Conservation (phyloP, 139 green algal species). For the Nannochloris sp. region DNA sequence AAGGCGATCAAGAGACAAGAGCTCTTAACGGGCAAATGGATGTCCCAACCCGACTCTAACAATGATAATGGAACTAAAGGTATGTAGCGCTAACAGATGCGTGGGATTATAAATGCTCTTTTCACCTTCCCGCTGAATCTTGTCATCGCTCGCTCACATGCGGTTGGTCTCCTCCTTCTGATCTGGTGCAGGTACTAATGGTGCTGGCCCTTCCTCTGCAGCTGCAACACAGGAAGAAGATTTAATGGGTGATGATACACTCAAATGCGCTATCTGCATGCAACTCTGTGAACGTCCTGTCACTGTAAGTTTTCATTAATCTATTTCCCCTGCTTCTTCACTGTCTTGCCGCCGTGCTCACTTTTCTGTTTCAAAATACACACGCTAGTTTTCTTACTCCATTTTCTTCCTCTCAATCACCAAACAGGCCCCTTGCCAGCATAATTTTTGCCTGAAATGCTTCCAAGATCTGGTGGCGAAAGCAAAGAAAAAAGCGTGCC, state of each 20-base stretch:
- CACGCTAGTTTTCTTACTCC: too few species aligned
- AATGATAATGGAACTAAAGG: background rate
- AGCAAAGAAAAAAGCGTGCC: slow-evolving; percentile 73
- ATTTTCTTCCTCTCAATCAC: background rate
- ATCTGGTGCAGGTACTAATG: background rate
- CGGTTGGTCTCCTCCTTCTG: background rate
- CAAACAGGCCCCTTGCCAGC: slow-evolving; percentile 83
- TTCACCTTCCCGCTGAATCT: background rate
- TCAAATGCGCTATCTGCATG: slow-evolving; percentile 86
- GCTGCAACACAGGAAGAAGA: background rate
- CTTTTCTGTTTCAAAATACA: background rate
- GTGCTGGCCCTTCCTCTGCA: background rate
- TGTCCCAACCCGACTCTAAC: background rate
- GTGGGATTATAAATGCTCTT: background rate
- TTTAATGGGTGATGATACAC: slow-evolving; percentile 60
- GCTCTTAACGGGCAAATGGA: slow-evolving; percentile 61
- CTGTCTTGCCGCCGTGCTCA: background rate
- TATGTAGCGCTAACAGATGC: too few species aligned
- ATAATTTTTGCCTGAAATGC: slow-evolving; percentile 95
- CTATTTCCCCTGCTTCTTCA: background rate
- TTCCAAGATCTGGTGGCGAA: slow-evolving; percentile 58
- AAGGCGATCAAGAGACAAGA: slow-evolving; percentile 73
- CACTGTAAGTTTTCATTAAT: slow-evolving; percentile 52
- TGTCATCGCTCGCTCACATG: background rate
- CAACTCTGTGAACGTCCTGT: slow-evolving; percentile 80